These are phyloP conservation scores for Anaeromyces robustus DNA, from an alignment of 192 early-diverging fungal species.

Conservation along the genomic window DNA sequence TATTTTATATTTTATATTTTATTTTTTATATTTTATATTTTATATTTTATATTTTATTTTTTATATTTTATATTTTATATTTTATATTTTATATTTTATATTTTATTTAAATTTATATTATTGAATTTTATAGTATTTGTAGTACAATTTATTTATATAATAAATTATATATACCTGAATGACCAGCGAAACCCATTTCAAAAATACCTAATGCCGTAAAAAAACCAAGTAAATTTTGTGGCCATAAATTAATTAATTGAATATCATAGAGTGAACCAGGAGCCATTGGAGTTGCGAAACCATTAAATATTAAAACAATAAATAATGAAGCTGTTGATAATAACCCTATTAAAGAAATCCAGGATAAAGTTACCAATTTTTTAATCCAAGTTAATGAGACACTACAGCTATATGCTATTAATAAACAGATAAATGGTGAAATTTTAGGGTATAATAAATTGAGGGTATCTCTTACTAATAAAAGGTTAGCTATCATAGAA, in stretches of 20 bases:
- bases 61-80: too few species aligned
- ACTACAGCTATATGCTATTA: background rate
- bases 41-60: too few species aligned
- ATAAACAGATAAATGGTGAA: background rate
- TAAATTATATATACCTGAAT: background rate
- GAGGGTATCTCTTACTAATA: background rate
- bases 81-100: too few species aligned
- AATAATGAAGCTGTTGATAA: background rate
- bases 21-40: too few species aligned
- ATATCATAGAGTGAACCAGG: background rate
- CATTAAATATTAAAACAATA: background rate
- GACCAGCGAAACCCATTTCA: background rate
- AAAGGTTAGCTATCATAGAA: background rate
- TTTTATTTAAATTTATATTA: background rate
- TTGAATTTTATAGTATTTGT: too few species aligned
- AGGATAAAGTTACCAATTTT: background rate
- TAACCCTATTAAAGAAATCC: background rate
- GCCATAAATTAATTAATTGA: background rate
- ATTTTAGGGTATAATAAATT: background rate
- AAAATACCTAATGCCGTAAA: background rate
- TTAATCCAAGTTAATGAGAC: background rate
- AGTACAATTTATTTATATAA: background rate
- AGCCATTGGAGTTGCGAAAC: background rate
- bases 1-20: too few species aligned
- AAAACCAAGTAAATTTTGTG: background rate